A percentile compares a stretch with the other conserved stretches of the same genome.
These are phyloP conservation scores for Gaeumannomyces tritici DNA, from an alignment of 2,329 filamentous ascomycete species.

Conservation along the genomic window DNA sequence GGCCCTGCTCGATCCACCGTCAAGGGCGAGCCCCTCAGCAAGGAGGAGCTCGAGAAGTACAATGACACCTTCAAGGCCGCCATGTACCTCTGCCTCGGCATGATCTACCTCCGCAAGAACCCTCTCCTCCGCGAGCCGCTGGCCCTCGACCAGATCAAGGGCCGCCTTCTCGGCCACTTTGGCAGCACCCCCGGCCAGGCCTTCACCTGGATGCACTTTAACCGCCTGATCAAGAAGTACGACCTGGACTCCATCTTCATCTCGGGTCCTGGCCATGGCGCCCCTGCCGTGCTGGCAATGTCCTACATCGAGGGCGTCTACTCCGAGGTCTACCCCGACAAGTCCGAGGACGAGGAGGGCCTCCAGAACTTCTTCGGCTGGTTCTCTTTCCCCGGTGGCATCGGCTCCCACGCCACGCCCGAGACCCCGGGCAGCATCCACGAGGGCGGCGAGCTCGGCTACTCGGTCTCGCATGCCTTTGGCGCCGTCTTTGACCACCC, in stretches of 20 bases:
- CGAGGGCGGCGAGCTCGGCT: conserved; percentile 75
- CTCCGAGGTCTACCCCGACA: conserved; percentile 67
- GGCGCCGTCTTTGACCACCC: conserved; percentile 69
- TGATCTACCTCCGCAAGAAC: conserved; percentile 72
- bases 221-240: conserved; percentile 73
- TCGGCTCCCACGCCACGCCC: conserved; percentile 68
- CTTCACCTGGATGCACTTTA: conserved; percentile 77
- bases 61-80: conserved; percentile 67
- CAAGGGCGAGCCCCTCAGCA: conserved; percentile 48
- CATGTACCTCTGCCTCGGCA: conserved; percentile 66
- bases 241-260: conserved; percentile 64
- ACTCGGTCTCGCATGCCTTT: conserved; percentile 71
- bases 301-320: conserved; percentile 71
- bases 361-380: conserved; percentile 72
- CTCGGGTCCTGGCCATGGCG: conserved; percentile 69
- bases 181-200: conserved; percentile 73
- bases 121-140: conserved; percentile 62
- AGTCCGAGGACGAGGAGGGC: conserved; percentile 57
- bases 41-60: conserved; percentile 58
- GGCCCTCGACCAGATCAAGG: conserved; percentile 61
- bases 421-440: conserved; percentile 71
- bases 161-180: conserved; percentile 67
- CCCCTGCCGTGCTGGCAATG: conserved; percentile 66
- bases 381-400: conserved; percentile 73
- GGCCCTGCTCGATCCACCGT: conserved; percentile 57